These are phyloP conservation scores for Rickenella mellea DNA, from an alignment of 768 basidiomycete species.

Conservation along the genomic window DNA sequence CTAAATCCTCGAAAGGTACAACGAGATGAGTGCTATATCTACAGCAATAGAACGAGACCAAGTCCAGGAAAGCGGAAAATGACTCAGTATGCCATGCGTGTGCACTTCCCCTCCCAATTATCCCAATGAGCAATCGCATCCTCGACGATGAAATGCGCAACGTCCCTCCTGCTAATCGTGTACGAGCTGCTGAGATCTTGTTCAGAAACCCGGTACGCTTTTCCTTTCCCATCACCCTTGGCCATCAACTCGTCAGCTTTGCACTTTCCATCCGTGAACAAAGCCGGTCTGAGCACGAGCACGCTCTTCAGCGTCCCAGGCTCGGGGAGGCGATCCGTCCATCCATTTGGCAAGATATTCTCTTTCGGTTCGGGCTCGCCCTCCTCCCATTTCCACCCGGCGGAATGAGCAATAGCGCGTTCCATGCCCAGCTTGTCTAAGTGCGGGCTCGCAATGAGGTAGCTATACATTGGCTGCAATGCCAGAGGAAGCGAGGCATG, in stretches of 20 bases:
- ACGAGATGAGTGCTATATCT: too few species aligned
- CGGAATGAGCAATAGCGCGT: slow-evolving; percentile 34
- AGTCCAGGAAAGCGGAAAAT: too few species aligned
- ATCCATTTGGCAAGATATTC: slow-evolving; percentile 35
- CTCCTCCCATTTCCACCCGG: slow-evolving; percentile 41
- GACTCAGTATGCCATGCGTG: slow-evolving; percentile 39
- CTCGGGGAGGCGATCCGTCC: slow-evolving; percentile 30
- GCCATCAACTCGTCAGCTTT: slow-evolving; percentile 20
- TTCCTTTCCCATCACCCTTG: slow-evolving; percentile 15
- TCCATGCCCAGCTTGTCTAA: slow-evolving; percentile 57
- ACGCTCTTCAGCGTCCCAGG: slow-evolving; percentile 34
- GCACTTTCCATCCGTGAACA: slow-evolving; percentile 51
- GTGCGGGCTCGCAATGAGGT: slow-evolving; percentile 36
- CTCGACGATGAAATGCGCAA: slow-evolving; percentile 55
- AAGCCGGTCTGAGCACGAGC: slow-evolving; percentile 45
- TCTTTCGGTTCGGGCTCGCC: slow-evolving; percentile 26
- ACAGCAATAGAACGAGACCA: too few species aligned
- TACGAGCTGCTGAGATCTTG: slow-evolving; percentile 31
- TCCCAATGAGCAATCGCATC: slow-evolving; percentile 36
- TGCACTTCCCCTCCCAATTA: slow-evolving; percentile 39
- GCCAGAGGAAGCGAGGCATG: slow-evolving; percentile 36
- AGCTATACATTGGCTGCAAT: slow-evolving; percentile 39
- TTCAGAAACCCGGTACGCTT: slow-evolving; percentile 34
- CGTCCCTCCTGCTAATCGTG: slow-evolving; percentile 53
- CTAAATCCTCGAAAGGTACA: too few species aligned